Percentiles rank a stretch among this genome's conserved stretches.
Evolutionary conservation across 495 filamentous ascomycete genomes (phyloP).

Genomic region (Talaromyces borbonicus): DNA sequence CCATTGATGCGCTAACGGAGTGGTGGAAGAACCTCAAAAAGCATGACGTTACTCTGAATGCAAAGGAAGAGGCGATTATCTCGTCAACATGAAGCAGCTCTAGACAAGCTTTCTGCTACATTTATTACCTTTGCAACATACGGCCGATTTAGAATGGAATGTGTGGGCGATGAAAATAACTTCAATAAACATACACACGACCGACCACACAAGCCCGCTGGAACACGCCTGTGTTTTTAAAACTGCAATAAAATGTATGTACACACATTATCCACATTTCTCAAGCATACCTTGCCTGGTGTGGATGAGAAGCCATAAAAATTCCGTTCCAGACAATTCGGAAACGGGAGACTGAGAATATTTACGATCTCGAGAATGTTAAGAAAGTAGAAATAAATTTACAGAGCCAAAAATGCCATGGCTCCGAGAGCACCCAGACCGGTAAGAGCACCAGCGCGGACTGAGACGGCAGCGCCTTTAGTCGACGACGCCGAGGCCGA

Average conservation of each 20-base stretch:
- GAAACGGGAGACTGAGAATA: no score
- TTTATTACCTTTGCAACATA: no score
- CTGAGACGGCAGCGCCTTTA: conserved; percentile 14
- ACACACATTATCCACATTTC: no score
- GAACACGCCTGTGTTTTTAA: no score
- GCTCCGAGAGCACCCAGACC: conserved; percentile 3
- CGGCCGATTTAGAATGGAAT: no score
- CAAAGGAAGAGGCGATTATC: background rate
- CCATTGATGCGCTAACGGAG: background rate
- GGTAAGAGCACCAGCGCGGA: background rate
- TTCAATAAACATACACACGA: no score
- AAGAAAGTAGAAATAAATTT: background rate
- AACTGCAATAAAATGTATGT: no score
- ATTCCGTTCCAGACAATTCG: no score
- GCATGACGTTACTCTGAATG: background rate
- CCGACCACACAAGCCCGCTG: no score
- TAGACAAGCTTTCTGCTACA: background rate
- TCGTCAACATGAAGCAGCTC: background rate
- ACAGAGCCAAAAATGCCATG: conserved; percentile 6
- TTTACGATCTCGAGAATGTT: background rate
- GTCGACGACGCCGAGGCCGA: conserved; percentile 13
- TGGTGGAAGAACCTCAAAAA: conserved; percentile 1
- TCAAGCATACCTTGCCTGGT: no score
- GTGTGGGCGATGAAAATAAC: no score
- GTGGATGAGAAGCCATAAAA: no score